A percentile compares a stretch with the other conserved stretches of the same genome.
These are phyloP conservation scores for Eucalyptus regnans DNA, from an alignment of 345 rosid species.

Conservation along the genomic window DNA sequence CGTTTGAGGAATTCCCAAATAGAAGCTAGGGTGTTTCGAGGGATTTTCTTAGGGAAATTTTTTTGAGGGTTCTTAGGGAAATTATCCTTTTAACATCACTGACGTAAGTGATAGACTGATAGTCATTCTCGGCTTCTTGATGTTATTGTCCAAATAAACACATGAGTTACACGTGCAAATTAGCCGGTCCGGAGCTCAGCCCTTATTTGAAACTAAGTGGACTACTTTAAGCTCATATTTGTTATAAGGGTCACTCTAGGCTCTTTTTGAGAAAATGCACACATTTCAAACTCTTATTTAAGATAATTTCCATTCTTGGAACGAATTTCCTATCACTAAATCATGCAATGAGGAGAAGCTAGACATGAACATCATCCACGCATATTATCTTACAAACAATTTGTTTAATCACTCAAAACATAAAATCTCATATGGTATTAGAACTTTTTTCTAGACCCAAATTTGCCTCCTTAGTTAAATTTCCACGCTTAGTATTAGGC, in stretches of 20 bases:
- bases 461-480: too few relatives aligned
- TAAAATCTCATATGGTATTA: too few relatives aligned
- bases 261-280: background rate
- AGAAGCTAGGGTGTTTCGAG: background rate
- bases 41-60: background rate
- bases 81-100: background rate
- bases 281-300: background rate
- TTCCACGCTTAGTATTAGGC: too few relatives aligned
- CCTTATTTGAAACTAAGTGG: background rate
- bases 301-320: background rate
- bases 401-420: background rate
- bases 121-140: background rate
- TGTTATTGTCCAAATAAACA: background rate
- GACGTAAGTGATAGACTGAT: background rate
- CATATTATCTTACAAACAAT: background rate
- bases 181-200: background rate
- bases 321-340: background rate
- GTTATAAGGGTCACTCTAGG: background rate
- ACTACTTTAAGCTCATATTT: background rate
- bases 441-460: too few relatives aligned
- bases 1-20: background rate
- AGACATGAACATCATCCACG: background rate
- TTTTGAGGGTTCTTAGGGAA: background rate
- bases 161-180: background rate
- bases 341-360: background rate